phyloP scores from a whole-genome alignment of 768 basidiomycete genomes.

The Dictyophora rubrovolvata region DNA sequence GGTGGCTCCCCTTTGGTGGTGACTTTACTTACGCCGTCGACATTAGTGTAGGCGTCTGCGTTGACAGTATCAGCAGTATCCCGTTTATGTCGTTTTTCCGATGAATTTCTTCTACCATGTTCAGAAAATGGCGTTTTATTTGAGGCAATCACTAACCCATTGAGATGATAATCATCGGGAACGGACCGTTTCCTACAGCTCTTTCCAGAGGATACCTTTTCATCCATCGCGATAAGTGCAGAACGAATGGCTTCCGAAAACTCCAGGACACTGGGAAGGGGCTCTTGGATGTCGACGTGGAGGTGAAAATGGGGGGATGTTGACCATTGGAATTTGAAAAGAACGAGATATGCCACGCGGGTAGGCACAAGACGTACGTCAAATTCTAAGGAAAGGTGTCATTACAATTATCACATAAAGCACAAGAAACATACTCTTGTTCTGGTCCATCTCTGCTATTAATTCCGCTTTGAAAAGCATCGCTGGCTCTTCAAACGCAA shows the following conservation, averaged over 20 bases:
- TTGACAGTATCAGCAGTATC: not conserved
- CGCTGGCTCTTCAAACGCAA: not conserved
- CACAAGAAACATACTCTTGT: not conserved
- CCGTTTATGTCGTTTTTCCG: not conserved
- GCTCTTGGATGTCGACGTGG: not conserved
- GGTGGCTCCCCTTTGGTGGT: not conserved
- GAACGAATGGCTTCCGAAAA: not conserved
- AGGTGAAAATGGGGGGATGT: not conserved
- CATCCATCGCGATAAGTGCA: not conserved
- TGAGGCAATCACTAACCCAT: not conserved
- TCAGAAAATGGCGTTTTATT: not conserved
- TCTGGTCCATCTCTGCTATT: not conserved
- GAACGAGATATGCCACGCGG: conserved; percentile 5
- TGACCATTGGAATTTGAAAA: not conserved
- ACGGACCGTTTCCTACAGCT: not conserved
- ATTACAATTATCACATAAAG: not conserved
- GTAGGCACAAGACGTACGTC: not conserved
- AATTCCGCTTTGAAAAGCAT: not conserved
- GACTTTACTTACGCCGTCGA: not conserved
- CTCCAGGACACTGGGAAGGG: not conserved
- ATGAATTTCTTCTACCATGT: not conserved
- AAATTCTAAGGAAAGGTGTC: not conserved
- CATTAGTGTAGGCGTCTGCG: not conserved
- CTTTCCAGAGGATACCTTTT: not conserved
- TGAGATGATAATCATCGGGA: not conserved